These are phyloP conservation scores for Fraxinus sp. DNA, from an alignment of 305 asterid species.

Conservation along the genomic window DNA sequence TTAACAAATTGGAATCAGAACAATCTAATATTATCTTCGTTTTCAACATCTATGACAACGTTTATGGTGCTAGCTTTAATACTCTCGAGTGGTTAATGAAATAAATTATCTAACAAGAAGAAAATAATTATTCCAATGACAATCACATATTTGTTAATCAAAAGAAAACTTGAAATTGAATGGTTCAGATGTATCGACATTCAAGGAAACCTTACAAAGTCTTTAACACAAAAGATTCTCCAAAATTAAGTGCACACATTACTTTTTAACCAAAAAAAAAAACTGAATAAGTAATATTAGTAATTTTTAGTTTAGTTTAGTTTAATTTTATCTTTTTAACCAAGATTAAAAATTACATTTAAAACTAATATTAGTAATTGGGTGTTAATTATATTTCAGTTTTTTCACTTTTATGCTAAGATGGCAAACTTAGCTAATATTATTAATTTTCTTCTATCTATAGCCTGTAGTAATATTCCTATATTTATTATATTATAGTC, in stretches of 20 bases:
- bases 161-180: not conserved
- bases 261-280: not conserved
- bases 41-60: not conserved
- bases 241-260: not conserved
- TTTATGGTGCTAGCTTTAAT: not conserved
- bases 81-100: not conserved
- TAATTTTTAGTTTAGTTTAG: not conserved
- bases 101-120: not conserved
- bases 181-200: not conserved
- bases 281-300: not conserved
- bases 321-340: not conserved
- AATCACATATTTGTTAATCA: not conserved
- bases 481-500: not conserved
- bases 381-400: not conserved
- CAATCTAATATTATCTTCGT: not conserved
- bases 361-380: not conserved
- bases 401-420: not conserved
- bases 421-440: not conserved
- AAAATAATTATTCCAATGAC: not conserved
- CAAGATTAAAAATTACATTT: not conserved
- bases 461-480: not conserved
- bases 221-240: not conserved
- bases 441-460: constrained; percentile 5
- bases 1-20: no score
- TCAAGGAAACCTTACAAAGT: not conserved